Evolutionary conservation across 129 eudicot species (phyloP).

Genomic region (Helianthus tuberosus): DNA sequence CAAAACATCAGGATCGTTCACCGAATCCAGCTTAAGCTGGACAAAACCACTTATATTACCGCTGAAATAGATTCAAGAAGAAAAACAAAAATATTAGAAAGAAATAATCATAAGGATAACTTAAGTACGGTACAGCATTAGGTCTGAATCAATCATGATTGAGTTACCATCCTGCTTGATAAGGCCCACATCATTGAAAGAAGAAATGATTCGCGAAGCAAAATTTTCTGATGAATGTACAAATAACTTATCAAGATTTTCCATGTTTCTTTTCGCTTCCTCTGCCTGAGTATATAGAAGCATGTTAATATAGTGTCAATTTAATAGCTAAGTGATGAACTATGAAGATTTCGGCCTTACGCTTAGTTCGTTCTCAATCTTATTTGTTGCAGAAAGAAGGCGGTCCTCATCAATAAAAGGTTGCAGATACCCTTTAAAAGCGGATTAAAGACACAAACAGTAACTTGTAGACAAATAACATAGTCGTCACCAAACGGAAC

Average conservation of each 20-base stretch:
- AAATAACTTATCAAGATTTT: conserved; percentile 37
- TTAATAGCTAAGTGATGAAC: background rate
- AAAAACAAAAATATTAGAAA: background rate
- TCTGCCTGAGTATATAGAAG: conserved; percentile 37
- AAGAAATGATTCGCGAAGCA: conserved; percentile 15
- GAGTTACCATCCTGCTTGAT: background rate
- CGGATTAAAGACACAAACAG: background rate
- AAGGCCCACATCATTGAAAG: background rate
- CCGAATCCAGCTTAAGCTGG: conserved; percentile 15
- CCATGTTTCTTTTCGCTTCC: conserved; percentile 45
- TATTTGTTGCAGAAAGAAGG: conserved; percentile 44
- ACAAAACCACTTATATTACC: conserved; percentile 40
- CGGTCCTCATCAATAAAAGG: conserved; percentile 58
- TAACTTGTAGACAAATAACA: background rate
- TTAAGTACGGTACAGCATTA: conserved; percentile 21
- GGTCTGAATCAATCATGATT: conserved; percentile 8
- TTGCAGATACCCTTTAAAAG: conserved; percentile 49
- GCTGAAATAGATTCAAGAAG: conserved; percentile 19
- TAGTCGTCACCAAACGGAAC: background rate
- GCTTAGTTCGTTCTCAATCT: conserved; percentile 36
- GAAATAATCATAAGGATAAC: background rate
- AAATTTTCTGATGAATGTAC: conserved; percentile 23
- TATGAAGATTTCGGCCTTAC: conserved; percentile 25
- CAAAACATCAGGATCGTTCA: conserved; percentile 25
- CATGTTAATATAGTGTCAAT: background rate